Evolutionary conservation across 2,329 filamentous ascomycete genomes (phyloP).

Genomic region (Monosporascus sp.): DNA sequence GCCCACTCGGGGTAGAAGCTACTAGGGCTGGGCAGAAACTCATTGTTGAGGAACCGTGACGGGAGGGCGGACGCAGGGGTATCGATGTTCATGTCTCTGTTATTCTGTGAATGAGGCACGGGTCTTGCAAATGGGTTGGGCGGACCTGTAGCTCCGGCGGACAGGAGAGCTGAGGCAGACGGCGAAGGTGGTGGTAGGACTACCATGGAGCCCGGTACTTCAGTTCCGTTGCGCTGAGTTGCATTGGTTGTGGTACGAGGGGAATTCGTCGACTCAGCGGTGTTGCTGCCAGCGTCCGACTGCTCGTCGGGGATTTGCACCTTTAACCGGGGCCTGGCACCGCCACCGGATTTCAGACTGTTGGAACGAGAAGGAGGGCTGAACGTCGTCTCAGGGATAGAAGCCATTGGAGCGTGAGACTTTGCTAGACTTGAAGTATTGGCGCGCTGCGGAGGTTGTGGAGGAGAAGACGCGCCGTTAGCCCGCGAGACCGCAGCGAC

Average conservation of each 20-base stretch:
- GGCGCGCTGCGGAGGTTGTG: conserved; percentile 47
- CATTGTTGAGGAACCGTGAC: conserved; percentile 82
- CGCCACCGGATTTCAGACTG: conserved; percentile 61
- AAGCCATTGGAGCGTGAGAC: conserved; percentile 52
- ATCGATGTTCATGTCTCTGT: conserved; percentile 55
- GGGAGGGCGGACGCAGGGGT: conserved; percentile 93
- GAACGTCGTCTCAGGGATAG: conserved; percentile 59
- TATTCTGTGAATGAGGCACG: conserved; percentile 61
- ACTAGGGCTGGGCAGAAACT: conserved; percentile 83
- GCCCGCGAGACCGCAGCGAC: conserved; percentile 50
- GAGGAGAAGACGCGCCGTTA: conserved; percentile 47
- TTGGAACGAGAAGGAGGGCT: conserved; percentile 74
- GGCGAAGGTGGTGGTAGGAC: conserved; percentile 91
- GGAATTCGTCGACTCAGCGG: conserved; percentile 62
- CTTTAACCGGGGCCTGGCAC: conserved; percentile 76
- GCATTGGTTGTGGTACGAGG: conserved; percentile 55
- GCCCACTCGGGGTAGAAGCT: conserved; percentile 93
- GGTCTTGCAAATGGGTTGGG: conserved; percentile 94
- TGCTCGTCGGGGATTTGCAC: conserved; percentile 93
- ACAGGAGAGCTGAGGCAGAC: conserved; percentile 77
- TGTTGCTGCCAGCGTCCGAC: conserved; percentile 70
- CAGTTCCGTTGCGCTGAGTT: conserved; percentile 44
- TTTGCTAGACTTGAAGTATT: conserved; percentile 46
- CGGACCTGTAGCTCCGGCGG: conserved; percentile 85
- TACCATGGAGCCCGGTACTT: conserved; percentile 62